Evolutionary conservation across 768 basidiomycete species (phyloP), one percentile per base, ranked within the genome.

Genomic region (Amanita rubescens): DNA sequence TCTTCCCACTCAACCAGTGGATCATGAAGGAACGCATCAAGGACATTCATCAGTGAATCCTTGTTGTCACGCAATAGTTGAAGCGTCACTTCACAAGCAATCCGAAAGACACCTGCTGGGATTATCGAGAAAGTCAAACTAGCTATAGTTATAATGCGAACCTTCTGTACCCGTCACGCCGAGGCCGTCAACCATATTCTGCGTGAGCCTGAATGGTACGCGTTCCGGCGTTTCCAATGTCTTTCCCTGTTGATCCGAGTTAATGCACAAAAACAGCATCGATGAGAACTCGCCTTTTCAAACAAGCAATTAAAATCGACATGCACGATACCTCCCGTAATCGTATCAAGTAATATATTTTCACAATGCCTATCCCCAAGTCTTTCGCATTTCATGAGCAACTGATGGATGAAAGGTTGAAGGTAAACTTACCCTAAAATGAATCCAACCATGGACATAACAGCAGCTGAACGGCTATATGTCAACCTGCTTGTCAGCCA

Each of bases 281-380:
- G 43, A 7, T 15, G 15, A n/a, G 41, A 17, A 55, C 70, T 37
- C 51, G 89, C 93, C 80, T 91, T 95, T 59, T 98, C 96, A 59
- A 99, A 99, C 14, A 98, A 75, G 71, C 94, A 96, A 65, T 97
- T 97, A 61, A 99, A 94, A 67, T 98, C 96, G 53, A 98, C 94
- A 60, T 99, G 96, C 1, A 98, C 86, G 7, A 89, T 80, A 62
- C 95, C 94, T 1, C 96, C 96, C 0, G 84, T 87, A 59, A 84
- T 86, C 4, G 71, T 77, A 62, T 99, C 96, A 41, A 98, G 80
- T 12, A 99, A 75, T 46, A 98, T 97, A 63, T 99, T 99, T 70
- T 98, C 95, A 61, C 87, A 84, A 64, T 99, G 96, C 37, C 96
- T 79, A 67, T 99, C 96, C 10, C 96, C 96, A n/a, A 99, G 75